Evolutionary conservation across 1,139 yeast species (phyloP).

Genomic region (Candida tropicalis): DNA sequence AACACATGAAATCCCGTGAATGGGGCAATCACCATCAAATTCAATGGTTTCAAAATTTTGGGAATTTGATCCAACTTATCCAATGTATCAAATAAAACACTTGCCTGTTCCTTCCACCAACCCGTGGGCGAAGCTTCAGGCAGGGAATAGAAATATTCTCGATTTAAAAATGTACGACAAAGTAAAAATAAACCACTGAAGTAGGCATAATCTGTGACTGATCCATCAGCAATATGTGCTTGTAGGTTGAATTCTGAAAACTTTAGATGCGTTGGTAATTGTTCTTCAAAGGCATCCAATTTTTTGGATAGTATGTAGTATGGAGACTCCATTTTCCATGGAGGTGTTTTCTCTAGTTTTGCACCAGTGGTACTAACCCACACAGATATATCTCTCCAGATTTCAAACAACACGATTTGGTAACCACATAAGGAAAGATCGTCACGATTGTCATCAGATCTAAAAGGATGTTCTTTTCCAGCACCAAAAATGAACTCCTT

Average conservation of each 20-base stretch:
- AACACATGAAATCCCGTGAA: conserved; percentile 41
- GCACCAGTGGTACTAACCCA: conserved; percentile 38
- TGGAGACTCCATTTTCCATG: conserved; percentile 29
- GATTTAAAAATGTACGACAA: conserved; percentile 33
- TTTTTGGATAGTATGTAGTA: conserved; percentile 25
- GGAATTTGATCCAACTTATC: conserved; percentile 28
- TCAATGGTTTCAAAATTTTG: conserved; percentile 24
- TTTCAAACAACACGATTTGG: conserved; percentile 31
- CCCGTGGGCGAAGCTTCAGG: conserved; percentile 30
- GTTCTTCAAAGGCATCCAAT: conserved; percentile 22
- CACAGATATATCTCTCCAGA: conserved; percentile 35
- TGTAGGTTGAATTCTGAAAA: conserved; percentile 30
- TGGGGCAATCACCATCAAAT: conserved; percentile 40
- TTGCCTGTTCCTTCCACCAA: conserved; percentile 33
- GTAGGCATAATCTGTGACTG: conserved; percentile 39
- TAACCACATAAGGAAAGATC: conserved; percentile 26
- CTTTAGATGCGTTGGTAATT: conserved; percentile 26
- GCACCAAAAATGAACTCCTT: conserved; percentile 28
- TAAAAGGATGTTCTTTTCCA: conserved; percentile 18
- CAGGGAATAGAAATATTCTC: conserved; percentile 37
- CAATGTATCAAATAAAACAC: conserved; percentile 24
- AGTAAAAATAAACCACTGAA: conserved; percentile 36
- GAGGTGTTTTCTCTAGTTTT: conserved; percentile 28
- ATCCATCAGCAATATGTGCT: conserved; percentile 33
- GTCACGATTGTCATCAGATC: conserved; percentile 7